Evolutionary conservation across 441 rosid species (phyloP), one percentile per base, ranked within the genome.

Genomic region (Cnidoscolus chayamansa): DNA sequence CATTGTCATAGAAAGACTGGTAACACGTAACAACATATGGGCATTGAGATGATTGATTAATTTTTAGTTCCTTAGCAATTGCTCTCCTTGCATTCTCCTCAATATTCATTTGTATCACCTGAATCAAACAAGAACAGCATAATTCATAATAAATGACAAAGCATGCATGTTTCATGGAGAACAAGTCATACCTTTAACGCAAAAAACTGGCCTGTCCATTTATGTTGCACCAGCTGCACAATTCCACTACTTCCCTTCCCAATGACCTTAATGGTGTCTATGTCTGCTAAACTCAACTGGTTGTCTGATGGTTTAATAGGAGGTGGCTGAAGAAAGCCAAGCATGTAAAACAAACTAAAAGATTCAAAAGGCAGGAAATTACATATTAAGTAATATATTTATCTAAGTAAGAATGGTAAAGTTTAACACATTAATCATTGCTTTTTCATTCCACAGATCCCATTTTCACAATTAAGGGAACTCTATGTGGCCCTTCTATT

Each of bases 231-330:
- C 82, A 95, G 77, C 65, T 92, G 98, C 40, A 95, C 99, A 71
- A 79, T 87, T 70, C 98, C 99, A 68, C 97, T 89, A 74, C 86
- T 92, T 72, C 99, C 99, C 84, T 92, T 92, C 16, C 99, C 99
- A 55, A 95, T 84, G 62, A 90, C 85, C 77, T 92, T 92, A 74
- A 95, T 84, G 43, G 84, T 65, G 71, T 91, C 97, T 40, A 95
- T 37, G 68, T 95, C 98, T 7, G 87, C 89, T 77, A 94, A 85
- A 81, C 78, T 90, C 85, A 91, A 74, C 82, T 92, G 95, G 74
- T 91, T 78, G 79, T 94, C 99, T 0, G 88, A 53, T 67, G 98
- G 89, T 79, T 78, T 86, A 72, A 94, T 90, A 11, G 88, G 98
- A 19, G 93, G 82, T 49, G 90, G 88, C 99, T 95, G 90, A 81